Evolutionary conservation across 1,284 basidiomycete genomes (phyloP).

Genomic region (Irpex sp.): DNA sequence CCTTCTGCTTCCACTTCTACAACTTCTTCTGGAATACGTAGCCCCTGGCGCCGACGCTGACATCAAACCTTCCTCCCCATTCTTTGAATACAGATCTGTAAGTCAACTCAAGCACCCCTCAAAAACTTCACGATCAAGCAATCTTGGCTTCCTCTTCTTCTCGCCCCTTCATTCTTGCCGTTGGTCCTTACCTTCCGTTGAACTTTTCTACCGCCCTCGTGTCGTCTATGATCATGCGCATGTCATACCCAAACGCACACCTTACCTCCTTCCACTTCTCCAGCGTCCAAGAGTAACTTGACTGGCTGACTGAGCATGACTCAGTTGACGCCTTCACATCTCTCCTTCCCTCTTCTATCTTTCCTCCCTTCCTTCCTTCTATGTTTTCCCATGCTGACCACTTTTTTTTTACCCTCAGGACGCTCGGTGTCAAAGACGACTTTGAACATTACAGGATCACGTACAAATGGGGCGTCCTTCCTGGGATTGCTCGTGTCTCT

Average conservation of each 20-base stretch:
- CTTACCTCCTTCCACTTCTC: too few species aligned
- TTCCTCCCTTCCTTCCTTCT: not conserved
- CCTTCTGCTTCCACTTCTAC: too few species aligned
- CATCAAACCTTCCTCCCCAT: not conserved
- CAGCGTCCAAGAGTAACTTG: too few species aligned
- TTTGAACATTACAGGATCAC: slow-evolving; percentile 41
- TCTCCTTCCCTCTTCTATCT: too few species aligned
- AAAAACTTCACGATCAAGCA: too few species aligned
- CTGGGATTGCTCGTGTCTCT: slow-evolving; percentile 21
- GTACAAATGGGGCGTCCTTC: slow-evolving; percentile 35
- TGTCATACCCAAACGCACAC: too few species aligned
- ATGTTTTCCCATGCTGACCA: not conserved
- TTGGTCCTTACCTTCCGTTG: not conserved
- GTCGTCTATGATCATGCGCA: too few species aligned
- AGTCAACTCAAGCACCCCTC: too few species aligned
- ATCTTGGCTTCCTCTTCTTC: too few species aligned
- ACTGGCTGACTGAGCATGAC: too few species aligned
- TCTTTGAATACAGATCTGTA: not conserved
- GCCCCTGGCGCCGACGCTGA: slow-evolving; percentile 1
- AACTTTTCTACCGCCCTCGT: too few species aligned
- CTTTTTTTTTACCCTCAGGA: not conserved
- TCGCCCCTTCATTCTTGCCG: not conserved
- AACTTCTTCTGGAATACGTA: not conserved
- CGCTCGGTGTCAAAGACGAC: slow-evolving; percentile 46
- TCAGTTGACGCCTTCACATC: not conserved